Evolutionary conservation across 176 grass and related monocot genomes (phyloP), one percentile per base, ranked within the genome.

Genomic region (Zoysia japonica): DNA sequence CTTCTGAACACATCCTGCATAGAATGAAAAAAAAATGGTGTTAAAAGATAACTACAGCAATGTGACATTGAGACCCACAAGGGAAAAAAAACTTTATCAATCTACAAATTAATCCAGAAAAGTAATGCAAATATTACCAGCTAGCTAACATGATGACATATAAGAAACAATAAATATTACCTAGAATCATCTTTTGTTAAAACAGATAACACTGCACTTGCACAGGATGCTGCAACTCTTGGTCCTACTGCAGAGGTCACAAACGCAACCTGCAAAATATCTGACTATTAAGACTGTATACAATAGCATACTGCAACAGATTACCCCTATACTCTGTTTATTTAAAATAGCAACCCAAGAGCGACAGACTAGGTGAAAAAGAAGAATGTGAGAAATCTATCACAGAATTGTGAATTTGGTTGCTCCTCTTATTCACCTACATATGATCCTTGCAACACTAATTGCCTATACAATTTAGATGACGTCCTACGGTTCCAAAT

Each of bases 141-240:
- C 42, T 28, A 28, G 28, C 59, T 28, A 74, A 49, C 3, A 68
- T 55, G 17, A 54, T 66, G 9, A 63, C 16, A 79, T 47, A 49
- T 66, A n/a, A 47, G 54, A 64, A 60, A 56, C 49, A 54, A 40
- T 15, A 86, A 41, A 67, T 80, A 42, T 70, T 63, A 94, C 91
- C 92, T 95, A 70, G 86, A 84, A 85, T 95, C 92, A 67, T 79
- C 92, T 81, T 80, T 84, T 9, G 96, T 99, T 77, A 99, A 86
- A 76, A 95, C 51, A 77, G 81, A 89, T 55, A 99, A 61, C 5
- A 88, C 90, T 60, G 88, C 90, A 91, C 83, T 95, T 88, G 96
- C 92, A 91, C 92, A 95, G 47, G 96, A 87, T 87, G 96, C 96
- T 71, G 96, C 96, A 77, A 99, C 80, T 86, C 96, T 94, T 76